phyloP scores from a whole-genome alignment of 2,329 filamentous ascomycete genomes.

The Trichoderma semiorbis region DNA sequence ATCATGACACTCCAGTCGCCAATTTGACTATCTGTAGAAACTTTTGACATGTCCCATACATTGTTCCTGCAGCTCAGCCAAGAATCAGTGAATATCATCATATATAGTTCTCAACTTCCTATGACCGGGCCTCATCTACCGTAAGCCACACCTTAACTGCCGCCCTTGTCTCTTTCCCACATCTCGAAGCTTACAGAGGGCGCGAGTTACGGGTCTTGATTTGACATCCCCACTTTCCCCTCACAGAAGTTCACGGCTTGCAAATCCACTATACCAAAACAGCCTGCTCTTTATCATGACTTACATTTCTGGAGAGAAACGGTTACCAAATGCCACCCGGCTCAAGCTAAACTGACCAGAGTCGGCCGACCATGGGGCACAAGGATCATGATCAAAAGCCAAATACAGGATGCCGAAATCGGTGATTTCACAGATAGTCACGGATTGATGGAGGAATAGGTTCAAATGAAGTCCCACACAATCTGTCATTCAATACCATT shows the following conservation, averaged over 20 bases:
- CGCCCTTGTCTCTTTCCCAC: not conserved
- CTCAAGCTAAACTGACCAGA: not conserved
- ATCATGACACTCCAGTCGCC: not conserved
- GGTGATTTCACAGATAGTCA: not conserved
- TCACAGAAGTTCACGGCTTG: not conserved
- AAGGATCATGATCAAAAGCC: not conserved
- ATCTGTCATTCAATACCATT: not conserved
- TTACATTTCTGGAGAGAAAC: not conserved
- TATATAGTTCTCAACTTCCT: not conserved
- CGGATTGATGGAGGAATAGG: not conserved
- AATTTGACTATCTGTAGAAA: not conserved
- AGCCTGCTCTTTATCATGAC: not conserved
- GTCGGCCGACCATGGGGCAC: not conserved
- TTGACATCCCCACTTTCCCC: not conserved
- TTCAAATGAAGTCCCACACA: not conserved
- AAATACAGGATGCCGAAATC: not conserved
- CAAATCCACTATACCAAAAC: constrained; percentile 1
- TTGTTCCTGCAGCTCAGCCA: not conserved
- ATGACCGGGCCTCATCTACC: not conserved
- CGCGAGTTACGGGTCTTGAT: not conserved
- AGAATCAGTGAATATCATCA: not conserved
- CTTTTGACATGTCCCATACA: not conserved
- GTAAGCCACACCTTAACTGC: not conserved
- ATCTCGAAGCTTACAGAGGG: not conserved
- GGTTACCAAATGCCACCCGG: not conserved